These are phyloP conservation scores for Camelina sativa DNA, from an alignment of 345 rosid species.

Conservation along the genomic window DNA sequence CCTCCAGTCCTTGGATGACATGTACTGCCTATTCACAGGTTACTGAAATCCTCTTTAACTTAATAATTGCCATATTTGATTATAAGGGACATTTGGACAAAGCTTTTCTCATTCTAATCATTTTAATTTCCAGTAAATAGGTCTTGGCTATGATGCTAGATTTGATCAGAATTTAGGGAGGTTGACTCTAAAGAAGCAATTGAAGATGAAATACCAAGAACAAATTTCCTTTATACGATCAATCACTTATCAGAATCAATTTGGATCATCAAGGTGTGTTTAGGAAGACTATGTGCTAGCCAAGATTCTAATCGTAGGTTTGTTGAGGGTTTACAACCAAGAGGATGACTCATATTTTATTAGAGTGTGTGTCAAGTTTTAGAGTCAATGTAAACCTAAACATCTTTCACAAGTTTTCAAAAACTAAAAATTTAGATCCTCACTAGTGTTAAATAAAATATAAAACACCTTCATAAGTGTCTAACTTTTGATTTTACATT, in stretches of 20 bases:
- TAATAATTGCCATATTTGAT: not conserved
- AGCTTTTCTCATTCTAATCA: slow-evolving; percentile 26
- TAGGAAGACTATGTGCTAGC: slow-evolving; percentile 37
- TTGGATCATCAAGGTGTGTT: slow-evolving; percentile 50
- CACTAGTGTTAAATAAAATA: too few relatives aligned
- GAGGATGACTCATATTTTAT: too few relatives aligned
- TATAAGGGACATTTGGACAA: not conserved
- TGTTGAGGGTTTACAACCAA: too few relatives aligned
- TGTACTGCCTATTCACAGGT: slow-evolving; percentile 94
- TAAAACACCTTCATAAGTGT: too few relatives aligned
- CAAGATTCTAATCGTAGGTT: not conserved
- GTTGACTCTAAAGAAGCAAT: slow-evolving; percentile 84
- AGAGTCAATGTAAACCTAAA: too few relatives aligned
- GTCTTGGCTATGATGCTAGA: slow-evolving; percentile 54
- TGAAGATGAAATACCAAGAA: slow-evolving; percentile 90
- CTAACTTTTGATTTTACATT: too few relatives aligned
- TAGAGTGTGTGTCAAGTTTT: too few relatives aligned
- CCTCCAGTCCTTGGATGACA: too few relatives aligned
- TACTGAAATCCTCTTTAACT: slow-evolving; percentile 17
- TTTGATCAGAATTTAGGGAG: slow-evolving; percentile 68
- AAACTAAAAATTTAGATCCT: too few relatives aligned
- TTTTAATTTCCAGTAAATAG: slow-evolving; percentile 44
- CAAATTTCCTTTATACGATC: slow-evolving; percentile 60
- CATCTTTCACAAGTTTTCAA: too few relatives aligned
- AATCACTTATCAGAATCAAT: slow-evolving; percentile 59